Base-by-base conservation (phyloP, 352 stramenopile genomes). In the Phytophthora capsici region DNA sequence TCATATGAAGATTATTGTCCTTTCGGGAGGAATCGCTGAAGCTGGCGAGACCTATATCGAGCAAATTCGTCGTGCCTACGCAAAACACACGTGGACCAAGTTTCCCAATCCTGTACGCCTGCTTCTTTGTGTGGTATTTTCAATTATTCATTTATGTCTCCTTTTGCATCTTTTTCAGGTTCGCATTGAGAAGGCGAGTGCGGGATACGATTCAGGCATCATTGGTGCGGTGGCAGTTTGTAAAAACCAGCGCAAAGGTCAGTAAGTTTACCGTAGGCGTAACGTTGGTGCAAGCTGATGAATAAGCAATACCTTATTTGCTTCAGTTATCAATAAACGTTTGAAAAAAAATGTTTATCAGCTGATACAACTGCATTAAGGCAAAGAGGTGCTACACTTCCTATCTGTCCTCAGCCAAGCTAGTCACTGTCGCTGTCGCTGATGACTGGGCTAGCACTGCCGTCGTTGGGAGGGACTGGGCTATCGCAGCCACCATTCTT, bases 201-300 rank as follows among this genome's bases (percentile, higher is more conserved):
- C 81, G 3, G 87, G 87, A n/a, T 95, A 95, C 64, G 79, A 93
- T 66, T 88, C 85, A 14, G 87, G 87, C 4, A 91, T 95, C 66
- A 89, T 95, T 46, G 87, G 87, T 32, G 85, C 84, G 3, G 87
- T 82, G 7, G 84, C 84, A n/a, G 52, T 72, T 19, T 86, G 66
- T 36, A 71, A 45, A 59, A 63, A 53, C 37, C 50, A 75, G 43
- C 46, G 22, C 65, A 73, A 61, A 14, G 45, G 46, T 4, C 32
- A 38, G 20, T 73, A 25, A 73, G 60, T 34, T 26, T 59, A 45
- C 26, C 28, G 8, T 32, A 32, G 6, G 38, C 46, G 14, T 50
- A 22, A 23, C 58, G 40, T 50, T 25, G 34, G 16, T 55, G 23
- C 30, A 45, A 26, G 17, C 48, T 57, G 56, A 54, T 49, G 8